Conservation (phyloP, 75 land plant genomes). For the Sequoia sempervirens region DNA sequence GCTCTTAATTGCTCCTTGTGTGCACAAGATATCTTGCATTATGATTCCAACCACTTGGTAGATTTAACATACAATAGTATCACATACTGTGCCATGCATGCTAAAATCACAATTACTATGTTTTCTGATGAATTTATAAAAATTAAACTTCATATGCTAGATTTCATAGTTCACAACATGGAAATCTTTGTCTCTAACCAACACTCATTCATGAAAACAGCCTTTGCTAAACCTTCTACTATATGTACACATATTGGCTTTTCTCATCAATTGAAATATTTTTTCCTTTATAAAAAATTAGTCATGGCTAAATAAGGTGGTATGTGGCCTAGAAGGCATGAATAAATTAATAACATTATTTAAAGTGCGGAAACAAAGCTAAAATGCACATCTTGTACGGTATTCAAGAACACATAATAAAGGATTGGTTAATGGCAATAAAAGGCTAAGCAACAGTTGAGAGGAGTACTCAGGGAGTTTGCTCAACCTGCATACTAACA, state of each 20-base stretch:
- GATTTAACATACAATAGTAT: not conserved
- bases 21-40: not conserved
- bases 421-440: not conserved
- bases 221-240: not conserved
- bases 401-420: not conserved
- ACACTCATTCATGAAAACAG: not conserved
- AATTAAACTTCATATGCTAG: not conserved
- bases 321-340: not conserved
- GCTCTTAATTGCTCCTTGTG: not conserved
- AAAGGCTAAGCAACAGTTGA: too few relatives aligned
- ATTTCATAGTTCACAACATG: not conserved
- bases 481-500: not conserved
- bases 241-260: not conserved
- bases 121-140: not conserved
- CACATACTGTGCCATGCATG: not conserved
- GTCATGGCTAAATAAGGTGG: not conserved
- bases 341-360: not conserved
- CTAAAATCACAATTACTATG: not conserved
- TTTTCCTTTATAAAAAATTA: too few relatives aligned
- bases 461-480: too few relatives aligned
- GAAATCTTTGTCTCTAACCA: not conserved
- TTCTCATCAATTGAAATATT: not conserved
- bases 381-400: not conserved
- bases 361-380: not conserved
- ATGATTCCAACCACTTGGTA: not conserved